Base-by-base conservation (phyloP, 2,329 filamentous ascomycete genomes). In the Aspergillus unguis region DNA sequence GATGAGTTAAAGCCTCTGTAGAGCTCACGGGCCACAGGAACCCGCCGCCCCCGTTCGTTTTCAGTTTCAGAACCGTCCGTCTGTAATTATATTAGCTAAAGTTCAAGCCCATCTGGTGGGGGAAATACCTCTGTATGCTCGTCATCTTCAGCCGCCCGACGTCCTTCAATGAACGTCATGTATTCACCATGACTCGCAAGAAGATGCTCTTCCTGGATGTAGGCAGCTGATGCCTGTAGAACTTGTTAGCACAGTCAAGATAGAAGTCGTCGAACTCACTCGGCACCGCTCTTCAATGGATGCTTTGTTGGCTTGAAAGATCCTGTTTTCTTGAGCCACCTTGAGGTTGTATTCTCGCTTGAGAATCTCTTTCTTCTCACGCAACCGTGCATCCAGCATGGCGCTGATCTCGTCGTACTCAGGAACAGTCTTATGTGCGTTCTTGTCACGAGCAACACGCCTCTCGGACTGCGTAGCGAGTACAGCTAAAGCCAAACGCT, bases 161-260 rank as follows among this genome's bases (percentile, higher is more conserved):
- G 63, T n/a, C 70, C 68, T 50, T 71, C 67, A 26, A 72, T 64
- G 43, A 72, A 69, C 5, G 66, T 61, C 61, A 73, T 70, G 50
- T 71, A 72, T 9, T 68, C 70, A 35, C 72, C 71, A 54, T 70
- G 63, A 17, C 70, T 68, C n/a, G 71, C 71, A 47, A 64, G 56
- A 25, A 73, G 62, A 55, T 73, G 70, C 44, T 75, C 72, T n/a
- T 71, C 62, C 48, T 66, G 63, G 9, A 68, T 64, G 47, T 68
- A 56, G 28, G 56, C 55, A 11, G 60, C 58, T 27, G 64, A 65
- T 31, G 56, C 57, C 66, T 70, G 44, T 11, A 26, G 33, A 29
- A 17, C 9, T 44, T 26, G 27, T 48, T 44, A 49, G 37, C 5
- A 41, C 25, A 10, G 40, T 32, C n/a, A 36, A 29, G 23, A 27